A percentile compares a stretch with the other conserved stretches of the same genome.
phyloP scores from a whole-genome alignment of 2,329 filamentous ascomycete species.

The Trichoderma oligosporum region DNA sequence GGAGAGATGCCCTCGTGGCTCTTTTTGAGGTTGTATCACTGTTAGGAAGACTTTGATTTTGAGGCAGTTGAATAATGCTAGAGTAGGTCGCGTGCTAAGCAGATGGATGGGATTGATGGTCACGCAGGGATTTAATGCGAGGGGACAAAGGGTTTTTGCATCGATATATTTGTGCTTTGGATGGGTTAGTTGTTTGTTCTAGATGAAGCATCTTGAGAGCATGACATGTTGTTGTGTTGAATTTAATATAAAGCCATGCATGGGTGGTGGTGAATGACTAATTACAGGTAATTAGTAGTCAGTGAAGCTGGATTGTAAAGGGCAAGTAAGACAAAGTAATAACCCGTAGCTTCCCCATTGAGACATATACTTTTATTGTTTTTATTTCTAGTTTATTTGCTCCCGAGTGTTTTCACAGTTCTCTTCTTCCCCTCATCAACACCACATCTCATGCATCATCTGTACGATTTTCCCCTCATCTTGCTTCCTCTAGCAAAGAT shows the following conservation, averaged over 20 bases:
- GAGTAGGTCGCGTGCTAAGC: constrained; percentile 3
- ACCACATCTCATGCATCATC: not conserved
- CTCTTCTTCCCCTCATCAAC: not conserved
- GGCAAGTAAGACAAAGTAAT: not conserved
- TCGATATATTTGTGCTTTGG: too few species aligned
- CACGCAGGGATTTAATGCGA: constrained; percentile 1
- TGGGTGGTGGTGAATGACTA: too few species aligned
- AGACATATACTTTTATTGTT: not conserved
- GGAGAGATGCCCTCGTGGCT: constrained; percentile 1
- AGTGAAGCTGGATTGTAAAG: not conserved
- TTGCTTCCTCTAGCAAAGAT: not conserved
- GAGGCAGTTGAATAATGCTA: not conserved
- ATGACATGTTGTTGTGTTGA: too few species aligned
- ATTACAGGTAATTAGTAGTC: too few species aligned
- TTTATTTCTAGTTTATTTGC: not conserved
- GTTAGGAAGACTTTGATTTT: not conserved
- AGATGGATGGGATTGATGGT: not conserved
- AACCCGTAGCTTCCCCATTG: constrained; percentile 3
- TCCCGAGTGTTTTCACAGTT: too few species aligned
- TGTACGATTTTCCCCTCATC: not conserved
- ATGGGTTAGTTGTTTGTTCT: too few species aligned
- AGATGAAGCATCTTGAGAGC: too few species aligned
- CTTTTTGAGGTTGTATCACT: constrained; percentile 3
- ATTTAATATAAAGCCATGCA: too few species aligned
- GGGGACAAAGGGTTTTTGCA: too few species aligned